Percentiles rank a stretch among this genome's conserved stretches.
These are phyloP conservation scores for Cladosporium sphaerospermum DNA, from an alignment of 2,329 filamentous ascomycete species.

Conservation along the genomic window DNA sequence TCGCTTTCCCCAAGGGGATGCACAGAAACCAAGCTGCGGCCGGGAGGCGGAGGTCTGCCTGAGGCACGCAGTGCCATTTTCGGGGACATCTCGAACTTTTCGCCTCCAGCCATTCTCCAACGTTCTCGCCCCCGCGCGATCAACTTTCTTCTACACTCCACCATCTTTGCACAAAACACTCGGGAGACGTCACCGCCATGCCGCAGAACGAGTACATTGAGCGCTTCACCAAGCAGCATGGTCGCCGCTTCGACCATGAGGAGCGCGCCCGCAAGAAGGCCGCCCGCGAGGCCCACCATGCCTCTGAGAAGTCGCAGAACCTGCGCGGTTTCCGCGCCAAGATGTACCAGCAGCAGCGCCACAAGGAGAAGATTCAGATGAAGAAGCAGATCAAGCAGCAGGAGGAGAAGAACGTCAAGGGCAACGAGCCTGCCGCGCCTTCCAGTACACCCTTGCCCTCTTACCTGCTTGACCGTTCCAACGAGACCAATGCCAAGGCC, in stretches of 20 bases:
- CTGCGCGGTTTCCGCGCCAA: constrained; percentile 87
- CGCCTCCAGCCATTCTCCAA: too few species aligned
- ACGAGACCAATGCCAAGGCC: constrained; percentile 64
- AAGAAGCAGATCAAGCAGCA: constrained; percentile 89
- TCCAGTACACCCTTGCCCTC: constrained; percentile 76
- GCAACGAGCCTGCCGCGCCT: constrained; percentile 68
- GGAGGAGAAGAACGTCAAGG: constrained; percentile 95
- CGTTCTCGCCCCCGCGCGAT: too few species aligned
- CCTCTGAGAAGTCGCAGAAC: constrained; percentile 86
- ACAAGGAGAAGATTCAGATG: constrained; percentile 98
- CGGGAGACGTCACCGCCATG: constrained; percentile 37
- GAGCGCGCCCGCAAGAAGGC: constrained; percentile 81
- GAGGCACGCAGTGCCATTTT: too few species aligned
- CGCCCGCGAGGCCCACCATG: constrained; percentile 84
- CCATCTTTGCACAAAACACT: not conserved
- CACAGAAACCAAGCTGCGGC: too few species aligned
- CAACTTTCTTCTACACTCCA: too few species aligned
- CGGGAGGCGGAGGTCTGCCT: too few species aligned
- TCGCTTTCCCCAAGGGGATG: too few species aligned
- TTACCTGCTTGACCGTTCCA: constrained; percentile 84
- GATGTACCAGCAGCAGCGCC: constrained; percentile 84
- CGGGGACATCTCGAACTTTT: too few species aligned
- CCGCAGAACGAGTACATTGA: constrained; percentile 78
- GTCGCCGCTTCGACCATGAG: constrained; percentile 66
- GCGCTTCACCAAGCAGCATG: constrained; percentile 61